phyloP scores from a whole-genome alignment of 2,329 filamentous ascomycete genomes.

The Scytalidium lignicola region DNA sequence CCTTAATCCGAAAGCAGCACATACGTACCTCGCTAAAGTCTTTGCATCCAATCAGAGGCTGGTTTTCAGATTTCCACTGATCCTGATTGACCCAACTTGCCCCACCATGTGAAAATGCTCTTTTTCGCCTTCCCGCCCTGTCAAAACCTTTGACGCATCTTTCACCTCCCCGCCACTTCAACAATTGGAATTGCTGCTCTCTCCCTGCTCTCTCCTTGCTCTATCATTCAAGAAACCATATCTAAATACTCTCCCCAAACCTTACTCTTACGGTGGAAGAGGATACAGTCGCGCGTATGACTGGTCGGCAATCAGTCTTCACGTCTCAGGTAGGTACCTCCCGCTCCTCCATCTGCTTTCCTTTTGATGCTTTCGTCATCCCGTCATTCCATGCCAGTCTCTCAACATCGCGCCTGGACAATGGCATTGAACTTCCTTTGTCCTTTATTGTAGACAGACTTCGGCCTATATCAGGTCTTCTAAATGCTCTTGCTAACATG shows the following conservation, averaged over 20 bases:
- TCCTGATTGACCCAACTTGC: too few relatives aligned
- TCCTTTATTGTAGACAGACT: too few relatives aligned
- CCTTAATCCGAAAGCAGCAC: too few relatives aligned
- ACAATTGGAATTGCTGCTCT: too few relatives aligned
- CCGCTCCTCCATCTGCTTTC: conserved; percentile 5
- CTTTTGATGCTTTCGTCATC: conserved; percentile 13
- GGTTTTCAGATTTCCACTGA: too few relatives aligned
- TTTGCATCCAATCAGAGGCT: too few relatives aligned
- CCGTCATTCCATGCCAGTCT: conserved; percentile 1
- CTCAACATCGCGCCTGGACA: conserved; percentile 6
- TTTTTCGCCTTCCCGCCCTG: too few relatives aligned
- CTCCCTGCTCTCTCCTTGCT: not conserved
- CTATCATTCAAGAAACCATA: not conserved
- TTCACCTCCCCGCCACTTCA: too few relatives aligned
- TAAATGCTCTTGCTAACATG: conserved; percentile 35
- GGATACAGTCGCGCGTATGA: conserved; percentile 63
- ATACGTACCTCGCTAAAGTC: too few relatives aligned
- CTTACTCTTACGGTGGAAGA: conserved; percentile 3
- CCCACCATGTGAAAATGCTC: too few relatives aligned
- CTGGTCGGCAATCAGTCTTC: conserved; percentile 78
- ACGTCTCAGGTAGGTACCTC: conserved; percentile 68
- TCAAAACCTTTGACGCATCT: too few relatives aligned
- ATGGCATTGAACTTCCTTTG: conserved; percentile 6
- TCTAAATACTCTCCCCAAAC: not conserved
- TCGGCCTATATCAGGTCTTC: too few relatives aligned